Percentiles rank a stretch among this genome's conserved stretches.
phyloP scores from a whole-genome alignment of 2,329 filamentous ascomycete species.

The Didymella arachidicola region DNA sequence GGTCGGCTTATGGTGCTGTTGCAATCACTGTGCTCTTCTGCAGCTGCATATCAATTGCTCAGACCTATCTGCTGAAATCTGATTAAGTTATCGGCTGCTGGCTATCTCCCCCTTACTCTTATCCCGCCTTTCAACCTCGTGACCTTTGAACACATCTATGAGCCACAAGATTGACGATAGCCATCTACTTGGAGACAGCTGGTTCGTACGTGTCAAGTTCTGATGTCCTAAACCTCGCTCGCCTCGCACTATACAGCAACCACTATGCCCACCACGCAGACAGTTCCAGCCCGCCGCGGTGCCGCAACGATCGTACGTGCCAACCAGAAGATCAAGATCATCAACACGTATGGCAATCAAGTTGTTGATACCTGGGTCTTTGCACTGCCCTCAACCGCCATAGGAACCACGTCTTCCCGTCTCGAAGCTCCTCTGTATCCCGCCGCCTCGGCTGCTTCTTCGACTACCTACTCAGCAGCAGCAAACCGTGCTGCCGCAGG shows the following conservation, averaged over 20 bases:
- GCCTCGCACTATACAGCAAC: neutral
- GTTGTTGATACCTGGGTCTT: constrained; percentile 62
- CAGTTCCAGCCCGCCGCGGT: constrained; percentile 56
- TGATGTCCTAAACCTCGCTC: neutral
- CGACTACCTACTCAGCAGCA: constrained; percentile 30
- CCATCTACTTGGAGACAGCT: neutral
- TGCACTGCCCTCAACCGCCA: constrained; percentile 41
- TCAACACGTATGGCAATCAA: constrained; percentile 59
- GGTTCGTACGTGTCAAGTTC: neutral
- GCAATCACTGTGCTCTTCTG: neutral
- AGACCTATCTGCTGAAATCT: neutral
- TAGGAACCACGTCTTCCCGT: constrained; percentile 30
- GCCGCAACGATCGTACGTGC: constrained; percentile 50
- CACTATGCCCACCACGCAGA: constrained; percentile 32
- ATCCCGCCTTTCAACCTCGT: constrained; percentile 7
- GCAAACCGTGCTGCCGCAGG: constrained; percentile 39
- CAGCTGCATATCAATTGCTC: neutral
- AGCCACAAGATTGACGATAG: neutral
- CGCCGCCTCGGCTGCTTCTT: constrained; percentile 34
- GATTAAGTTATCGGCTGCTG: constrained; percentile 1
- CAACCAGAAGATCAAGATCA: constrained; percentile 55
- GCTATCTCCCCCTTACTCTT: constrained; percentile 15
- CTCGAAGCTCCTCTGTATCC: constrained; percentile 42
- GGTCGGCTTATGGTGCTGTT: neutral
- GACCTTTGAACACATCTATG: neutral